These are phyloP conservation scores for Colletotrichum tamarilloi DNA, from an alignment of 2,329 filamentous ascomycete species.

Conservation along the genomic window DNA sequence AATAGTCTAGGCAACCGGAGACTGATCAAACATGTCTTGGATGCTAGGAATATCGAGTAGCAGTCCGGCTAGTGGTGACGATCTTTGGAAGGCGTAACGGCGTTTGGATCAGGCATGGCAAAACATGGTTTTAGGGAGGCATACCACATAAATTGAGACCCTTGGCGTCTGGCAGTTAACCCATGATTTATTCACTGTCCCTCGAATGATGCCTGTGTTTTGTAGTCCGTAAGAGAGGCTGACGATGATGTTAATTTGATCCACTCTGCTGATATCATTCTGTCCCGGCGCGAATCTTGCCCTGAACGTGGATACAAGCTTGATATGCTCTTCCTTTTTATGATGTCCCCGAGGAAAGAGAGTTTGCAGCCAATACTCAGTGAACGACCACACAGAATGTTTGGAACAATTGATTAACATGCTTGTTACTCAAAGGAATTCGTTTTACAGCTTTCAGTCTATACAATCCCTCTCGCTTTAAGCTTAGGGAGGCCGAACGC, in stretches of 20 bases:
- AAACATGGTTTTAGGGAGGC: conserved; percentile 27
- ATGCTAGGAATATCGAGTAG: conserved; percentile 65
- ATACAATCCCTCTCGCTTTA: conserved; percentile 27
- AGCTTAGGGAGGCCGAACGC: conserved; percentile 23
- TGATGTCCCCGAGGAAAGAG: too few species aligned
- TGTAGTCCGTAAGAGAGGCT: too few species aligned
- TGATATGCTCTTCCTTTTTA: too few species aligned
- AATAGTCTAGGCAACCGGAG: conserved; percentile 56
- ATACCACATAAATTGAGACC: conserved; percentile 28
- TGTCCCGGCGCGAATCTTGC: too few species aligned
- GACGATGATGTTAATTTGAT: too few species aligned
- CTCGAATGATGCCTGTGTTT: not conserved
- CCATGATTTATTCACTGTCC: not conserved
- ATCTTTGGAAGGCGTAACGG: conserved; percentile 38
- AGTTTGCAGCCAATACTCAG: too few species aligned
- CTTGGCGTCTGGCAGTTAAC: not conserved
- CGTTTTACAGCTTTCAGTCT: conserved; percentile 36
- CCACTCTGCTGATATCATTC: too few species aligned
- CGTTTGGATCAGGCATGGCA: conserved; percentile 36
- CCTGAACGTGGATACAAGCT: too few species aligned
- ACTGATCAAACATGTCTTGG: conserved; percentile 63
- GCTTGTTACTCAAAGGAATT: conserved; percentile 35
- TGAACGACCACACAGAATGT: not conserved
- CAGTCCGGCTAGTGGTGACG: conserved; percentile 37
- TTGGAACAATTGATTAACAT: conserved; percentile 19